Percentiles rank a stretch among this genome's conserved stretches.
Evolutionary conservation across 768 basidiomycete genomes (phyloP).

Genomic region (Boletellus ananas): DNA sequence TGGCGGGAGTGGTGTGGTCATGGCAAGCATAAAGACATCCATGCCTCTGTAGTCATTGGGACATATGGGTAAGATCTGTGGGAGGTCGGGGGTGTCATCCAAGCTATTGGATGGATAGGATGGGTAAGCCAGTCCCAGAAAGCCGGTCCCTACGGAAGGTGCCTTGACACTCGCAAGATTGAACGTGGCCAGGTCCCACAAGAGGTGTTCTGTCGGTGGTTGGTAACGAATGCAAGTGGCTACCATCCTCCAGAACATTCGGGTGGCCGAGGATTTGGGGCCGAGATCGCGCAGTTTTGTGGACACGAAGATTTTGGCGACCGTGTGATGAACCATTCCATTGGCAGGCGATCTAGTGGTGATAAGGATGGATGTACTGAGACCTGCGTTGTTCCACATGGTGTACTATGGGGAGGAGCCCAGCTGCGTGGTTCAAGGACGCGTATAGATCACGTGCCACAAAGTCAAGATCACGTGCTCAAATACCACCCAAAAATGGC

Average conservation of each 20-base stretch:
- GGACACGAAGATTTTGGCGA: conserved; percentile 24
- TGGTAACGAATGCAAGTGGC: conserved; percentile 24
- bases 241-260: conserved; percentile 25
- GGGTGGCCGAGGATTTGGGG: conserved; percentile 19
- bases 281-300: conserved; percentile 26
- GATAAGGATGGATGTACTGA: conserved; percentile 26
- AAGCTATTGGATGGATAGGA: neutral
- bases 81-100: conserved; percentile 23
- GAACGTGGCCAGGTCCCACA: conserved; percentile 19
- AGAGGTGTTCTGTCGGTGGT: conserved; percentile 17
- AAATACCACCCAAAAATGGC: neutral
- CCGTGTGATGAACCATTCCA: conserved; percentile 27
- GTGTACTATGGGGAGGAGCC: neutral
- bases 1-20: conserved; percentile 20
- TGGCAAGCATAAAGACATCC: conserved; percentile 16
- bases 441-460: conserved; percentile 21
- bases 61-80: conserved; percentile 17
- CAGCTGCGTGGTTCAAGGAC: conserved; percentile 2
- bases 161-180: conserved; percentile 24
- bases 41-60: neutral
- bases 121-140: conserved; percentile 19
- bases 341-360: conserved; percentile 23
- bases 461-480: conserved; percentile 14
- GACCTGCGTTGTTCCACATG: conserved; percentile 28
- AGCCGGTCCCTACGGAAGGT: conserved; percentile 18